Base-by-base conservation (phyloP, 352 stramenopile species). In the Blastocystis sp. region DNA sequence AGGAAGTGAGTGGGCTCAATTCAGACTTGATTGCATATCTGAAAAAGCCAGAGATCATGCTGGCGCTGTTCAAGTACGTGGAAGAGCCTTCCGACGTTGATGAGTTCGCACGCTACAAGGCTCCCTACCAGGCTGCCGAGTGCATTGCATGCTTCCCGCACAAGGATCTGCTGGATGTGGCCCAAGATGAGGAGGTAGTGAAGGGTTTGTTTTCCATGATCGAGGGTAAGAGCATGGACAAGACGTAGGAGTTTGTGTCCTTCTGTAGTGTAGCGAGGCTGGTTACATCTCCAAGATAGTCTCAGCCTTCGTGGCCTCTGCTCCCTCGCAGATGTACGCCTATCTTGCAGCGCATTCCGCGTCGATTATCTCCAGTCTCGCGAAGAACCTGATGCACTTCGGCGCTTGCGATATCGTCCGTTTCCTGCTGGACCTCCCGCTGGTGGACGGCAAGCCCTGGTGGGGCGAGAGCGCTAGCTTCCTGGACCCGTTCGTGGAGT, bases 271-370 rank as follows among this genome's bases (percentile, higher is more conserved):
- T 66, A 84, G 73, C 8, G 73, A 84, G 41, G 73, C 73, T 15
- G 73, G 73, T 11, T 84, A 84, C 50, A 47, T 84, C 9, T 50
- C 73, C n/a, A 84, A 84, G 50, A 59, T 84, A 6, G 73, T 84
- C 2, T 66, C 73, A 20, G 73, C 73, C 37, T 84, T 68, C 50
- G 53, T 84, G 18, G 18, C 73, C 29, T 50, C 73, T n/a, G 54
- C 23, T 68, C 73, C 73, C 39, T 47, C 47, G 5, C 26, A 84
- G 47, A 64, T 84, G 50, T 84, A 84, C 73, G 29, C 59, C 11
- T 84, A 84, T 37, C 8, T 66, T 43, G 26, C 73, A 1, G 50
- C 18, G 2, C 47, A 84, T 34, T 50, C 73, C 3, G 43, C 11
- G 23, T 34, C 26, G 37, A n/a, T 84, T 11, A 66, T 84, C 29